phyloP scores from a whole-genome alignment of 2,329 filamentous ascomycete genomes.

The Alternaria atra region DNA sequence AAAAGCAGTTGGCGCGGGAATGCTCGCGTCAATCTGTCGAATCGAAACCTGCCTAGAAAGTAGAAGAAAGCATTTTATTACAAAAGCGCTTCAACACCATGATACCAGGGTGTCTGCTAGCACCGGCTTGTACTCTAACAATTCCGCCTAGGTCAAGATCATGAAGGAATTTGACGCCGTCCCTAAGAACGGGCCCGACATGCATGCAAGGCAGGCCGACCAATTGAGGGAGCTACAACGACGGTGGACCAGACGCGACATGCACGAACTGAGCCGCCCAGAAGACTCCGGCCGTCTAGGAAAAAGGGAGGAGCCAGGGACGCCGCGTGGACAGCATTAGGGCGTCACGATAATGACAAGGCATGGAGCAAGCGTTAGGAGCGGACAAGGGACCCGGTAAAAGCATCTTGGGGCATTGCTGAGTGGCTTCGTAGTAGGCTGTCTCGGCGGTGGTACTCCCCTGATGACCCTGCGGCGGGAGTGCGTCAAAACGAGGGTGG shows the following conservation, averaged over 20 bases:
- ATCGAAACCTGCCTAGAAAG: constrained; percentile 7
- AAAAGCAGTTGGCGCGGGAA: constrained; percentile 7
- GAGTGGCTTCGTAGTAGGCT: neutral
- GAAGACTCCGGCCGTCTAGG: constrained; percentile 15
- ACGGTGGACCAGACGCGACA: constrained; percentile 19
- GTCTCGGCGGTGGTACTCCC: constrained; percentile 14
- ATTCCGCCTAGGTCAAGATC: constrained; percentile 17
- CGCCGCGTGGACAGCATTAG: constrained; percentile 40
- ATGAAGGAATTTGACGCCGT: constrained; percentile 32
- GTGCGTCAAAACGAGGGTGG: constrained; percentile 15
- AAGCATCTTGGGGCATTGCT: constrained; percentile 16
- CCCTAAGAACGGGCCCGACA: constrained; percentile 16
- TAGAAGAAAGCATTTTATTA: constrained; percentile 2
- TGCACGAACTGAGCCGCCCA: constrained; percentile 26
- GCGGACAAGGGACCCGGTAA: constrained; percentile 19
- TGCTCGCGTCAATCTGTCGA: constrained; percentile 7
- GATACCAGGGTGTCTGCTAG: constrained; percentile 6
- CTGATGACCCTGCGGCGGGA: constrained; percentile 19
- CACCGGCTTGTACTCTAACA: constrained; percentile 4
- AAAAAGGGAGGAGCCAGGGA: constrained; percentile 28
- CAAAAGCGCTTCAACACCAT: neutral
- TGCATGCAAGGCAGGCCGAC: constrained; percentile 19
- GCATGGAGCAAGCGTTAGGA: constrained; percentile 16
- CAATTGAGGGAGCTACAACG: constrained; percentile 19
- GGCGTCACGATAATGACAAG: constrained; percentile 27